Percentiles rank a stretch among this genome's conserved stretches.
Evolutionary conservation across 768 basidiomycete genomes (phyloP).

Genomic region (Tylopilus sp.): DNA sequence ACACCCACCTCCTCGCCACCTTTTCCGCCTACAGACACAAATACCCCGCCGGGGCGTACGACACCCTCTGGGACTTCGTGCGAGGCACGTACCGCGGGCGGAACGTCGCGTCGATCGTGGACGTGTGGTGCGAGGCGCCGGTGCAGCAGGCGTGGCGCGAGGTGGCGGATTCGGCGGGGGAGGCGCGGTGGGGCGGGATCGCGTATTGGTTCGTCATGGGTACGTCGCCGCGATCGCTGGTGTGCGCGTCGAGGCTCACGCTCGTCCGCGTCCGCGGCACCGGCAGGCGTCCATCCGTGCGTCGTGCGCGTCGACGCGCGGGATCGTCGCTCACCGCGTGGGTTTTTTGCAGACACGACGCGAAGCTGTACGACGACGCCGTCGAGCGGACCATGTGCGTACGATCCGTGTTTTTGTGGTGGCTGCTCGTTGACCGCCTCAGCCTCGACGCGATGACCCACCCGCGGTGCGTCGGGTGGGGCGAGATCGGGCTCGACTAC

Average conservation of each 20-base stretch:
- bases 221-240: constrained; percentile 22
- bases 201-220: constrained; percentile 86
- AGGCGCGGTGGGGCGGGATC: constrained; percentile 59
- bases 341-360: constrained; percentile 39
- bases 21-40: constrained; percentile 57
- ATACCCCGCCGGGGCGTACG: constrained; percentile 55
- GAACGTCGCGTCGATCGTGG: constrained; percentile 65
- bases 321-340: no score
- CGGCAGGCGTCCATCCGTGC: constrained; percentile 72
- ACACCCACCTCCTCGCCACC: constrained; percentile 80
- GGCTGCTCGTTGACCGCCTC: not conserved
- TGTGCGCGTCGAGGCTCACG: not conserved
- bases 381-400: constrained; percentile 69
- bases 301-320: constrained; percentile 49
- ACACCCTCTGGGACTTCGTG: constrained; percentile 67
- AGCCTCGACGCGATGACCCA: constrained; percentile 76
- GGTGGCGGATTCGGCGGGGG: constrained; percentile 67
- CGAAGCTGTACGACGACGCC: constrained; percentile 60
- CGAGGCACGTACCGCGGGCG: constrained; percentile 55
- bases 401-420: not conserved
- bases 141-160: constrained; percentile 60
- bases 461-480: constrained; percentile 83
- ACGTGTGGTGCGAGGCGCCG: constrained; percentile 89
- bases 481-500: constrained; percentile 86
- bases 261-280: not conserved